Base-by-base conservation (phyloP, 208 protist genomes). In the Porcisia hertigi region DNA sequence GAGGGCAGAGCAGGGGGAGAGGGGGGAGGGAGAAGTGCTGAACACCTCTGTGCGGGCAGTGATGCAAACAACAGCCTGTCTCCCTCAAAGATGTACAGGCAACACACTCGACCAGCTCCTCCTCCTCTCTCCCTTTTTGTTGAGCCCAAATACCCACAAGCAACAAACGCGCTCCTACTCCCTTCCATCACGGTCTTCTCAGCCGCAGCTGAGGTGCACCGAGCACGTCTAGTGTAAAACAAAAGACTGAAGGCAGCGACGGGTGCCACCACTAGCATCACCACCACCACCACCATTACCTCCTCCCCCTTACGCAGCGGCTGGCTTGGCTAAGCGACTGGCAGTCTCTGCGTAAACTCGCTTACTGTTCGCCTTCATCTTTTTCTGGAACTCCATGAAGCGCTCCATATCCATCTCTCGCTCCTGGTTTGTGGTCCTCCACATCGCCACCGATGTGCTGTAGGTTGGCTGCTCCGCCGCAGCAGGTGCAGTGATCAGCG, bases 351-450 rank as follows among this genome's bases (percentile, higher is more conserved):
- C 86, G 76, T 95, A 97, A 14, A 94, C 84, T 59, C 80, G 83
- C 59, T 88, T 85, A n/a, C 83, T 76, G 69, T 89, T 91, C 9
- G 52, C 75, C 39, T 92, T 76, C 78, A 97, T 58, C 58, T 81
- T 85, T 76, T 92, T 86, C 77, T 91, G 86, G 58, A 92, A 94
- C 47, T 93, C 88, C 71, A 93, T 76, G 70, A 89, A 97, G 58
- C 87, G 88, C 25, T 81, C 34, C 90, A 95, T 92, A 62, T 94
- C 88, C 6, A 80, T 75, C 65, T 88, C 88, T 18, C 84, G 77
- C 36, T 88, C 82, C 73, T 97, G 93, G 64, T 94, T 97, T 1
- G 93, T 94, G n/a, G 91, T 95, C 53, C 78, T 85, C 91, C 93
- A 97, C 73, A 95, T 64, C 20, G 91, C 84, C 16, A 86, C 81